phyloP scores from a whole-genome alignment of 371 early-diverging fungal species.

The Syncephalastrum sp. region DNA sequence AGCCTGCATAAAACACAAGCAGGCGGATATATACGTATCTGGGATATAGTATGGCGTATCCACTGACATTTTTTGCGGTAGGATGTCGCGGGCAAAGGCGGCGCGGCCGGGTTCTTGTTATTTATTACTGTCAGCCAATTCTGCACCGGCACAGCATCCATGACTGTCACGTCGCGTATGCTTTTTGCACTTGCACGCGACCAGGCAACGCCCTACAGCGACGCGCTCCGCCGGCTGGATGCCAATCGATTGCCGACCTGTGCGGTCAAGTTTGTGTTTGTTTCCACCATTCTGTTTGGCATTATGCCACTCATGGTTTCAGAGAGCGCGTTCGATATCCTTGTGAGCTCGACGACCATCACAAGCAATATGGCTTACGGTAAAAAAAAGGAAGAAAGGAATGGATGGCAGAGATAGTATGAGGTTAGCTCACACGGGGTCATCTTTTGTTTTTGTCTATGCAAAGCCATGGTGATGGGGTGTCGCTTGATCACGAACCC shows the following conservation, averaged over 20 bases:
- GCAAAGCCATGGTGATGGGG: conserved; percentile 33
- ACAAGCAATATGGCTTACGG: conserved; percentile 73
- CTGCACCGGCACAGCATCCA: conserved; percentile 55
- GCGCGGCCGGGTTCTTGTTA: conserved; percentile 40
- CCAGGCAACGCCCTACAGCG: conserved; percentile 46
- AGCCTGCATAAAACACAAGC: background rate
- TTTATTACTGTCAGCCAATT: conserved; percentile 58
- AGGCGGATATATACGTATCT: no score
- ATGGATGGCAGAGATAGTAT: background rate
- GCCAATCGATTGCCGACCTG: conserved; percentile 31
- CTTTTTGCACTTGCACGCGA: conserved; percentile 72
- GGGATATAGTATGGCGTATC: no score
- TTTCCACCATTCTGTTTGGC: conserved; percentile 30
- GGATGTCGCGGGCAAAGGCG: conserved; percentile 51
- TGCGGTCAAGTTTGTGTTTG: conserved; percentile 43
- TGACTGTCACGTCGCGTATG: conserved; percentile 59
- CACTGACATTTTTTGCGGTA: conserved; percentile 4
- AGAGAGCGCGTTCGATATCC: conserved; percentile 51
- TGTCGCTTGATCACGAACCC: conserved; percentile 22
- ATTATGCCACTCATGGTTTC: conserved; percentile 41
- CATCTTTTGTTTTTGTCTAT: background rate
- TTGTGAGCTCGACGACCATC: conserved; percentile 68
- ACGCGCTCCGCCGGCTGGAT: conserved; percentile 30
- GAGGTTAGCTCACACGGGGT: background rate
- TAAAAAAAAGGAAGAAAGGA: conserved; percentile 3